Conservation (phyloP, 495 filamentous ascomycete species). For the Geoglossum glabrum region DNA sequence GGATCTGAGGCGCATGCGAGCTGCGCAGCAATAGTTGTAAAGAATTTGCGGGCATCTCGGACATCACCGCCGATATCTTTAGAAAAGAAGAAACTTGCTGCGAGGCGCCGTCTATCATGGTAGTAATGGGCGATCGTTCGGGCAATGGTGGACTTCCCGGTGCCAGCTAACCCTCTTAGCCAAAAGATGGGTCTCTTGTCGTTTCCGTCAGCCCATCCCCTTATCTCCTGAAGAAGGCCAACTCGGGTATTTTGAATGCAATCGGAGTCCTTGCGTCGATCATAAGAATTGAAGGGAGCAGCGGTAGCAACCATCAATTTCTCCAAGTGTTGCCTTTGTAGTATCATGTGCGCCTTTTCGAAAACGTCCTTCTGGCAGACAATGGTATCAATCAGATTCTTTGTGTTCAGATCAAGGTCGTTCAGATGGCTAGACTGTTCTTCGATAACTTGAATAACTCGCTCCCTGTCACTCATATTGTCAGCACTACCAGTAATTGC, state of each 20-base stretch:
- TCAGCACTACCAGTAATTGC: slow-evolving; percentile 2
- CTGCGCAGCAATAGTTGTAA: slow-evolving; percentile 6
- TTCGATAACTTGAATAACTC: slow-evolving; percentile 2
- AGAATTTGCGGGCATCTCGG: slow-evolving; percentile 8
- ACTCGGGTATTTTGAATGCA: slow-evolving; percentile 19
- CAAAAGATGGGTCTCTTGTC: slow-evolving; percentile 19
- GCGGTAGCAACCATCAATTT: not conserved
- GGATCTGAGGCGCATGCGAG: not conserved
- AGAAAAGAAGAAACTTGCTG: slow-evolving; percentile 2
- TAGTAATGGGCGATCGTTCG: slow-evolving; percentile 13
- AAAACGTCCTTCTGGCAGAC: slow-evolving; percentile 3
- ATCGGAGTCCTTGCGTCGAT: not conserved
- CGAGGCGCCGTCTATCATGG: slow-evolving; percentile 5
- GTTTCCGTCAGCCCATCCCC: slow-evolving; percentile 14
- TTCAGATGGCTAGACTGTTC: slow-evolving; percentile 2
- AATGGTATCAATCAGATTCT: slow-evolving; percentile 2
- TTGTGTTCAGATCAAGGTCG: slow-evolving; percentile 3
- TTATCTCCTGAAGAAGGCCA: slow-evolving; percentile 17
- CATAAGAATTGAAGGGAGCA: not conserved
- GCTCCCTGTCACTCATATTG: slow-evolving; percentile 3
- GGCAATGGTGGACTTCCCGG: slow-evolving; percentile 10
- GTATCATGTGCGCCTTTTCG: slow-evolving; percentile 3
- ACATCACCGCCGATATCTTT: slow-evolving; percentile 8
- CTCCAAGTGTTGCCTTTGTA: slow-evolving; percentile 1
- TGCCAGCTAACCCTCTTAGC: slow-evolving; percentile 25